These are phyloP conservation scores for Pilatotrama ljubarskyi DNA, from an alignment of 768 basidiomycete genomes.

Conservation along the genomic window DNA sequence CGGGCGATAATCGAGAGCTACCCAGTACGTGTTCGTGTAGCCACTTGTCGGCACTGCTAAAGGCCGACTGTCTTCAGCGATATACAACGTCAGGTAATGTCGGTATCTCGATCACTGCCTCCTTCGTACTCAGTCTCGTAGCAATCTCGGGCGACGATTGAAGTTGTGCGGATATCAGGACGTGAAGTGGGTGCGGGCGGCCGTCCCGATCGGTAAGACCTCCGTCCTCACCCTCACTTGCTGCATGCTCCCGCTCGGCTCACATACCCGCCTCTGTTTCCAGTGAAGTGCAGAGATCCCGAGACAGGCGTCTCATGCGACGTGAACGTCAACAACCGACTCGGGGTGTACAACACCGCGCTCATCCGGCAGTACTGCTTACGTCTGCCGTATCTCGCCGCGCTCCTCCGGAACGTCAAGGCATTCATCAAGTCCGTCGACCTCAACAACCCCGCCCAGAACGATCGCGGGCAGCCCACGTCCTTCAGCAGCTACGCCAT, in stretches of 20 bases:
- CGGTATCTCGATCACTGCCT: not conserved
- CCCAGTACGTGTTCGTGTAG: conserved; percentile 29
- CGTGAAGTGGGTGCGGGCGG: conserved; percentile 30
- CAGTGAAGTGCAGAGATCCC: conserved; percentile 55
- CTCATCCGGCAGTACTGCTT: conserved; percentile 55
- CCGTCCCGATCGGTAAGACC: conserved; percentile 38
- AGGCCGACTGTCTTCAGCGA: conserved; percentile 17
- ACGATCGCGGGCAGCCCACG: conserved; percentile 15
- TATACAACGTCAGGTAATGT: conserved; percentile 34
- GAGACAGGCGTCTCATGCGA: conserved; percentile 47
- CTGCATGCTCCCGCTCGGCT: not conserved
- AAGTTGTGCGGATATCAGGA: conserved; percentile 36
- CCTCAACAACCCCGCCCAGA: conserved; percentile 45
- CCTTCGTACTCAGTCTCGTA: not conserved
- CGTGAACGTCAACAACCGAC: conserved; percentile 62
- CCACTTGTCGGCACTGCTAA: not conserved
- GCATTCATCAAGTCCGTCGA: conserved; percentile 57
- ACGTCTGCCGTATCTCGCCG: conserved; percentile 43
- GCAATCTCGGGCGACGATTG: conserved; percentile 35
- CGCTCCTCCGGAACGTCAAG: conserved; percentile 52
- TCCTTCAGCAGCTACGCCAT: conserved; percentile 66
- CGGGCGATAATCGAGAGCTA: conserved; percentile 24
- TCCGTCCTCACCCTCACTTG: not conserved
- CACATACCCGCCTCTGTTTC: not conserved
- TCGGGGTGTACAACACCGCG: conserved; percentile 52